Evolutionary conservation across 257 asterid species (phyloP).

Genomic region (Lantana camara): DNA sequence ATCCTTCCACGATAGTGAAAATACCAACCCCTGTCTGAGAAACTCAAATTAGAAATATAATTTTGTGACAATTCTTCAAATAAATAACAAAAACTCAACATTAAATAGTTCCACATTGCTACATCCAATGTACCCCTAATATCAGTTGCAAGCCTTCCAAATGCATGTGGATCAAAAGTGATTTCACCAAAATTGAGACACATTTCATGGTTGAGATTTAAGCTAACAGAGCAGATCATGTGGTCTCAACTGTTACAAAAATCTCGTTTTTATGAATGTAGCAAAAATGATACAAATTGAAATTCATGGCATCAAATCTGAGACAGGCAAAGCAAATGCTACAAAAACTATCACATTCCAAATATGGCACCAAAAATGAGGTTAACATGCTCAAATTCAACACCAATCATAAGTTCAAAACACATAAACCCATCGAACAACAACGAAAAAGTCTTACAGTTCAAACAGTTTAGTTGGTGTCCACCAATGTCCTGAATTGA

Average conservation of each 20-base stretch:
- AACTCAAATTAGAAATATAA: slow-evolving; percentile 50
- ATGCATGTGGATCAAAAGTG: neutral
- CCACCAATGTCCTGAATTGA: slow-evolving; percentile 99
- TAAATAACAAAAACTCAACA: neutral
- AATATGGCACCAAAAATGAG: neutral
- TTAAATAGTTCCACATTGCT: neutral
- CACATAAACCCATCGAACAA: slow-evolving; percentile 6
- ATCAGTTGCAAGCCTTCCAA: neutral
- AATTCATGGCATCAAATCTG: too few species aligned
- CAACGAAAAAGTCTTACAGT: slow-evolving; percentile 53
- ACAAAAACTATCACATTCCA: neutral
- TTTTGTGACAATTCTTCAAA: slow-evolving; percentile 13
- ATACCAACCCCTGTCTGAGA: slow-evolving; percentile 95
- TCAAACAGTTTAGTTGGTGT: slow-evolving; percentile 75
- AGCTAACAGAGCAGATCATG: too few species aligned
- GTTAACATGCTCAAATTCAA: neutral
- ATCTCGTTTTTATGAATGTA: too few species aligned
- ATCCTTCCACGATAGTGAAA: slow-evolving; percentile 81
- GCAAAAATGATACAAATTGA: too few species aligned
- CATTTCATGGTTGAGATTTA: too few species aligned
- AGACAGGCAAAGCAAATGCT: too few species aligned
- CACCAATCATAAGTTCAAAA: slow-evolving; percentile 1
- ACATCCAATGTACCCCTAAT: neutral
- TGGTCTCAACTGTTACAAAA: too few species aligned
- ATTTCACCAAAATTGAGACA: too few species aligned